Base-by-base conservation (phyloP, 2,329 filamentous ascomycete genomes). In the Xylariales sp. region DNA sequence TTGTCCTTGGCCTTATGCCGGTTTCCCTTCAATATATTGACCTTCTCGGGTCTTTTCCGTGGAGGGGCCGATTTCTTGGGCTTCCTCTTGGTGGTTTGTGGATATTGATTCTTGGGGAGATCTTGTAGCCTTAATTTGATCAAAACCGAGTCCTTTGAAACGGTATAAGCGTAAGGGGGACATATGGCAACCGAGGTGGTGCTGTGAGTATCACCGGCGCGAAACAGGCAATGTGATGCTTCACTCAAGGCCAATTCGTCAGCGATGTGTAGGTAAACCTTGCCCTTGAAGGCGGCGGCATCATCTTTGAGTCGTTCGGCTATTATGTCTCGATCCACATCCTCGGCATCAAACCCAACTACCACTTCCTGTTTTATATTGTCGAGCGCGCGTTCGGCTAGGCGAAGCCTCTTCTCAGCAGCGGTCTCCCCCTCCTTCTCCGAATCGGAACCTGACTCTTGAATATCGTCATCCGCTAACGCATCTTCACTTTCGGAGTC, bases 331-430 rank as follows among this genome's bases (percentile, higher is more conserved):
- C 85, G 77, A 66, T 97, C 93, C 44, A 98, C 86, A 40, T 97
- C 88, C 53, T 84, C 89, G 6, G 93, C 93, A 65, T 98, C 89
- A 58, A 97, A 98, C 28, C 89, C 93, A 40, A 76, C 76, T 49
- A 88, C 85, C 19, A 88, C 82, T 51, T 95, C 86, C 55, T 86
- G 78, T 55, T 85, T 81, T 47, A 96, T 82, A 59, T 95, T 95
- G 41, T 95, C 85, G 41, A 98, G 76, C 62, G 98, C 97, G 55
- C 87, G 82, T 67, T 97, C 88, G 21, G 93, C 93, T 20, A 98
- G 76, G 50, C 88, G 81, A 56, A 95, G 67, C 53, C 93, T 78
- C 62, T 88, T 84, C 59, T 96, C 89, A 25, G 88, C 90, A 1
- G 86, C 89, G 16, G 93, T 97, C 69, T 97, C 91, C 49, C 79